Percentiles rank a stretch among this genome's conserved stretches.
phyloP scores from a whole-genome alignment of 2,329 filamentous ascomycete species.

The Curvularia eragrostidis region DNA sequence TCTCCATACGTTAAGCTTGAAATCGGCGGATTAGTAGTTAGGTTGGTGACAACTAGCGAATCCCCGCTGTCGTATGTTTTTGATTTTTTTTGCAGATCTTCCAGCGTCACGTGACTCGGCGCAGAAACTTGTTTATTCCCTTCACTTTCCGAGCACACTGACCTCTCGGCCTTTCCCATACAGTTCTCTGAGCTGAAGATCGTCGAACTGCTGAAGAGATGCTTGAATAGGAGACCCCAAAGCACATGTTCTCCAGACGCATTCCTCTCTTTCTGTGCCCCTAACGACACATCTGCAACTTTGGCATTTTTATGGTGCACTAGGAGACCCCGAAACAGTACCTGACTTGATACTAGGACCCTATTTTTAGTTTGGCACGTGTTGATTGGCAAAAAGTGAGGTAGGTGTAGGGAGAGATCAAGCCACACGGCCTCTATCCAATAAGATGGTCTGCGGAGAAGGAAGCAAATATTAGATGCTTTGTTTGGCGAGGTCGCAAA shows the following conservation, averaged over 20 bases:
- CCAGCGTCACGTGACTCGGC: not conserved
- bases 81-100: not conserved
- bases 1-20: not conserved
- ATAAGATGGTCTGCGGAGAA: not conserved
- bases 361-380: conserved; percentile 10
- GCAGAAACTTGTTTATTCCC: not conserved
- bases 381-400: conserved; percentile 8
- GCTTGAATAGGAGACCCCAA: not conserved
- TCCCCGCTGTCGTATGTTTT: not conserved
- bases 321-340: not conserved
- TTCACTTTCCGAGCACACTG: not conserved
- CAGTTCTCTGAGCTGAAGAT: not conserved
- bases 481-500: not conserved
- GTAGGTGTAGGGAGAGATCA: not conserved
- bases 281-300: not conserved
- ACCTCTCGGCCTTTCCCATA: not conserved
- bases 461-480: not conserved
- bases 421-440: not conserved
- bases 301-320: not conserved
- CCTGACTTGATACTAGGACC: conserved; percentile 3
- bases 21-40: too few species aligned
- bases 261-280: not conserved
- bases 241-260: not conserved
- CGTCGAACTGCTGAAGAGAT: not conserved
- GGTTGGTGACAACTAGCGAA: too few species aligned